Base-by-base conservation (phyloP, 345 rosid species). In the Cardamine occulta region DNA sequence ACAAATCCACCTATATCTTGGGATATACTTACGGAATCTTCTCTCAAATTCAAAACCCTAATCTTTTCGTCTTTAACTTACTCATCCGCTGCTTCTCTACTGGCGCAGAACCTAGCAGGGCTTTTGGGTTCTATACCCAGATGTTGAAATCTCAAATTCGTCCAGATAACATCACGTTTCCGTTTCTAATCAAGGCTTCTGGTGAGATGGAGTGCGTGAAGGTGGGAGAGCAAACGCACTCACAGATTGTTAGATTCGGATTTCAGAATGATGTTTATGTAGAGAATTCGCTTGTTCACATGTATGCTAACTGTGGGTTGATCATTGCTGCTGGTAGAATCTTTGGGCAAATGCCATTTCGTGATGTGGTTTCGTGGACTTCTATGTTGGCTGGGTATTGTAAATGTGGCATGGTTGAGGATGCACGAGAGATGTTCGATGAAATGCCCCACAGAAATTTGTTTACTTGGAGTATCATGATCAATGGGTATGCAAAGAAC, bases 401-500 rank as follows among this genome's bases (percentile, higher is more conserved):
- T 5, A 85, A 73, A 68, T 40, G 80, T 4, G 89, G 94, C 15
- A 77, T 85, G 55, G 77, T 81, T 23, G 82, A 34, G 6, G 78
- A 82, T 10, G 94, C 93, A 5, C 87, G 94, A 24, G 24, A 72
- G 34, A 42, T 88, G 92, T 92, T 88, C 70, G 94, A 87, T 59
- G 78, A 37, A 88, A 90, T 88, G 96, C 94, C 93, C 0, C 85
- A 85, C 24, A 87, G 70, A 74, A 90, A 90, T 79, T 57, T 92
- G 72, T 82, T 90, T 53, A 80, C 96, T 8, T 90, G 96, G 94
- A 86, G 93, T 83, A 61, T 69, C 1, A 90, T 90, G 94, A 92
- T 90, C 9, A 80, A 76, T 66, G 91, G 92, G 68, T 90, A 90
- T 77, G 85, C 82, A 0, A 82, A 70, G 79, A 87, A 79, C 52